Base-by-base conservation (phyloP, 2,329 filamentous ascomycete species). In the Trichoderma pleuroti region DNA sequence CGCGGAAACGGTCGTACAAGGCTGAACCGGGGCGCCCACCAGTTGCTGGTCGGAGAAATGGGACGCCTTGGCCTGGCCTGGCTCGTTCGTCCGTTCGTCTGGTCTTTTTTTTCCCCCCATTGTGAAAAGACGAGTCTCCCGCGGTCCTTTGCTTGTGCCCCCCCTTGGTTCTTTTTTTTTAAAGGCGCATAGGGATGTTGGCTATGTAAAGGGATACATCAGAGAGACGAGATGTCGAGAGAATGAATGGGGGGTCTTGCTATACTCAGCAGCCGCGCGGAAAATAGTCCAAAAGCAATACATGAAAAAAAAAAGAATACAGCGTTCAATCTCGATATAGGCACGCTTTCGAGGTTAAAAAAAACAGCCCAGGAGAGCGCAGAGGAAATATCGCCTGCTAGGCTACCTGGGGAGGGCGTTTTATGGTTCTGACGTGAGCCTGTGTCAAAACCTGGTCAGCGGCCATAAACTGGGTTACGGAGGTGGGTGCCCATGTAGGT, bases 361-460 rank as follows among this genome's bases (percentile, higher is more conserved):
- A 32, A 57, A 57, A 32, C 18, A 10, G 54, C 26, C 32, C 16
- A 59, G 3, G 39, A 59, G 36, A 36, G 16, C n/a, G 36, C 26
- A 3, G n/a, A 28, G 26, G 39, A n/a, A 46, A 24, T n/a, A 26
- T 32, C 28, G 28, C 26, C 18, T 18, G 18, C 26, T 28, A 28
- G 26, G 26, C 26, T 28, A 56, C 21, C 42, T 61, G 46, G 57
- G 42, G 34, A 39, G 34, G 34, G 67, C 42, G 28, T 56, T 69
- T 70, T 70, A 70, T 39, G 56, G 67, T 70, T 70, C 67, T 70
- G 67, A 70, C 67, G 67, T 70, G 67, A 70, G 67, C 67, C 32
- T n/a, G 67, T 56, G 42, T 62, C 59, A 54, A 69, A 54, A 46
- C 57, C 67, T 32, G 59, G 67, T 70, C 57, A 70, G 67, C 67